Evolutionary conservation across 1,139 yeast species (phyloP), one percentile per base, ranked within the genome.

Genomic region (Sugiyamaella neomexicana): DNA sequence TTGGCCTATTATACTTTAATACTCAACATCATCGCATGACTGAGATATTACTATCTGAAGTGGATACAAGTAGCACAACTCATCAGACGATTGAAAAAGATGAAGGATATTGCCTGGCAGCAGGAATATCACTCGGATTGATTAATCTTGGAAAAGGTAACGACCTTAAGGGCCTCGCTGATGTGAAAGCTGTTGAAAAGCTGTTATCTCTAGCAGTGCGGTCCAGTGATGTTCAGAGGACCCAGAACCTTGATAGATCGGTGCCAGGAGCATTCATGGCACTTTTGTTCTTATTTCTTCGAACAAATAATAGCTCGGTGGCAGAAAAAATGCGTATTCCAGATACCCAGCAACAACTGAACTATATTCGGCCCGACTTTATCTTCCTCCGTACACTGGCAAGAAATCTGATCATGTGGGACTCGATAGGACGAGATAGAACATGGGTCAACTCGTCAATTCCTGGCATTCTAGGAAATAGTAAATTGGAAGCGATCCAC

Each of bases 1-100:
- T 95, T 59, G 99, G 99, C 0, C 74, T 95, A 55, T 74, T 95
- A 6, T 91, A 89, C 65, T 73, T 83, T 55, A 88, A 81, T 52
- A 82, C 91, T 12, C 91, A 84, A 57, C 96, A 91, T 65, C 79
- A 96, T 47, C 77, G 96, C 60, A 89, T 93, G 95, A 86, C 93
- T 57, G 95, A 88, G 61, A 80, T 89, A 16, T 72, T 93, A 52
- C 72, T 88, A 20, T 55, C 57, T 1, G 71, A 67, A 51, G 57
- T 67, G 23, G 65, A 62, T 32, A 59, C 60, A 6, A 48, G 55
- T 23, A 44, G 55, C 4, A 41, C 46, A 10, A 29, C 45, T 2
- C 40, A 39, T 23, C 36, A 29, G 13, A 23, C 52, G 7, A 48
- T 59, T 10, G 53, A 56, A 8, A 58, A 58, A 37, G 68, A 84